Conservation (phyloP, 108 stramenopile genomes). For the Nitzschia sp. region DNA sequence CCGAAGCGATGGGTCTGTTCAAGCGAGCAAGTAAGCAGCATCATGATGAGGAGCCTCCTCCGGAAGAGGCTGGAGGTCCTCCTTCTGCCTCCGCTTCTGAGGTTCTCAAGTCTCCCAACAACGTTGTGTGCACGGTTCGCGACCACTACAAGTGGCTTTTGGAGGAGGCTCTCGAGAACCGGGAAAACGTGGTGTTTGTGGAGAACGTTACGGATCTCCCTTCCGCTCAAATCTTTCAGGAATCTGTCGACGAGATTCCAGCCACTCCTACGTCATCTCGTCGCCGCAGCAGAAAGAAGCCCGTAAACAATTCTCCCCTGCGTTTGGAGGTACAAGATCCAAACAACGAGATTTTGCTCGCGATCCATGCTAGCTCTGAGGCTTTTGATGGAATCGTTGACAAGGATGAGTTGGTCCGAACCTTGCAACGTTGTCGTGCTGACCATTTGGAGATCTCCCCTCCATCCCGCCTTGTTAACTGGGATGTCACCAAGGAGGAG, state of each 20-base stretch:
- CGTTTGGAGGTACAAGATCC: constrained; percentile 16
- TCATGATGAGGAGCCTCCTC: background rate
- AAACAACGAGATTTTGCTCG: constrained; percentile 13
- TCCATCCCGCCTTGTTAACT: constrained; percentile 47
- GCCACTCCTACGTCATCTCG: constrained; percentile 3
- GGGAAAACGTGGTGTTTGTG: constrained; percentile 14
- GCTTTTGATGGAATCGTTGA: constrained; percentile 58
- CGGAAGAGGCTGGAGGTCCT: constrained; percentile 1
- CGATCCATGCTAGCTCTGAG: constrained; percentile 46
- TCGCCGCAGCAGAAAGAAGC: constrained; percentile 24
- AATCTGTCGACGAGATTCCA: constrained; percentile 4
- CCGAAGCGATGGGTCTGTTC: constrained; percentile 12
- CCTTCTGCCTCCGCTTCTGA: background rate
- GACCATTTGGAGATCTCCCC: constrained; percentile 47
- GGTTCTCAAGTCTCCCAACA: background rate
- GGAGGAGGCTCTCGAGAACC: constrained; percentile 11
- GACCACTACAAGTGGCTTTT: constrained; percentile 39
- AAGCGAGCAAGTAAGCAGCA: background rate
- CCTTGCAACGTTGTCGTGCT: constrained; percentile 53
- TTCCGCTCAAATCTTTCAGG: background rate
- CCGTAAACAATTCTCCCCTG: constrained; percentile 8
- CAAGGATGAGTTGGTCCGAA: constrained; percentile 59
- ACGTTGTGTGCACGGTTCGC: constrained; percentile 15
- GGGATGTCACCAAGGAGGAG: constrained; percentile 53
- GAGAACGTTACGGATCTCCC: constrained; percentile 17